Conservation (phyloP, 805 yeast genomes). For the Blastobotrys attinorum region DNA sequence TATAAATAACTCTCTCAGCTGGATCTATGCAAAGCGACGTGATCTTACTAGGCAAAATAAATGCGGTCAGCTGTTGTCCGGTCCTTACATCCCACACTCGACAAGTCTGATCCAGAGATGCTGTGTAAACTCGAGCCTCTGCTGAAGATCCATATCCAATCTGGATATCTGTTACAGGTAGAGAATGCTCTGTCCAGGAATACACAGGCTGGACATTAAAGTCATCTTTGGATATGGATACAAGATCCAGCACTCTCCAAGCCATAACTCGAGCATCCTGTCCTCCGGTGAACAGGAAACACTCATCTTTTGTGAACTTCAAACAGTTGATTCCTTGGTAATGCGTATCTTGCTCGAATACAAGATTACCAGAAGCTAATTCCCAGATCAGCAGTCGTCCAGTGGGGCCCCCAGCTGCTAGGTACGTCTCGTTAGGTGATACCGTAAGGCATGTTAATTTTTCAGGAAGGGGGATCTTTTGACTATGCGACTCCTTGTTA, state of each 20-base stretch:
- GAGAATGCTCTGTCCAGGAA: slow-evolving; percentile 31
- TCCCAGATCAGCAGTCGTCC: slow-evolving; percentile 88
- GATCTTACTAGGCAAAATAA: slow-evolving; percentile 55
- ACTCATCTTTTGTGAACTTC: slow-evolving; percentile 53
- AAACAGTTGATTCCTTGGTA: slow-evolving; percentile 66
- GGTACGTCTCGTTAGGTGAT: slow-evolving; percentile 32
- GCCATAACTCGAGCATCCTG: slow-evolving; percentile 70
- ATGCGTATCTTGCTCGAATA: slow-evolving; percentile 72
- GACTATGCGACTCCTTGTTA: slow-evolving; percentile 63
- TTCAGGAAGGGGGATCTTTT: slow-evolving; percentile 80
- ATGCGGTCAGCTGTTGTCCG: slow-evolving; percentile 51
- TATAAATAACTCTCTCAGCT: slow-evolving; percentile 65
- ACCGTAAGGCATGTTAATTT: slow-evolving; percentile 50
- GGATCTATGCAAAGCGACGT: slow-evolving; percentile 62
- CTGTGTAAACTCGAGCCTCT: slow-evolving; percentile 60
- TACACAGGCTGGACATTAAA: slow-evolving; percentile 19
- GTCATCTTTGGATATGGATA: slow-evolving; percentile 29
- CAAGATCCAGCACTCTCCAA: slow-evolving; percentile 62
- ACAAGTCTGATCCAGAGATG: slow-evolving; percentile 66
- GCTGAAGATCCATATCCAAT: slow-evolving; percentile 44
- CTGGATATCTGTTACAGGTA: slow-evolving; percentile 43
- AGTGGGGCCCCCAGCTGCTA: slow-evolving; percentile 65
- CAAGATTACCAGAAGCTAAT: slow-evolving; percentile 61
- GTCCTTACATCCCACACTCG: slow-evolving; percentile 55
- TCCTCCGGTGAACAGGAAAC: slow-evolving; percentile 67